Percentiles rank a stretch among this genome's conserved stretches.
phyloP scores from a whole-genome alignment of 768 basidiomycete species.

The Saitozyma sp. region DNA sequence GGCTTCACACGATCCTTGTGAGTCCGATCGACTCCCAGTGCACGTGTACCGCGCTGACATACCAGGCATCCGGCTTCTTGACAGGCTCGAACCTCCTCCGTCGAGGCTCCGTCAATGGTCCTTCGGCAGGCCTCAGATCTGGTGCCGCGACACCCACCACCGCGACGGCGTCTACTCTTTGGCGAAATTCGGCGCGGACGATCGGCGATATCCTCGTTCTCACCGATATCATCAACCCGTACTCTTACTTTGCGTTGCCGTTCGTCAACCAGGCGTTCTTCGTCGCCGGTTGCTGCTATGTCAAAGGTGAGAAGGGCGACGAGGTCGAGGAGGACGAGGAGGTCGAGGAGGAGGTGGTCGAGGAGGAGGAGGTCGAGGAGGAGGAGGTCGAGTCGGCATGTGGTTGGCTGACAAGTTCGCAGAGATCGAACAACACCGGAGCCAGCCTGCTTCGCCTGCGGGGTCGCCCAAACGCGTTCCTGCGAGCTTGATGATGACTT shows the following conservation, averaged over 20 bases:
- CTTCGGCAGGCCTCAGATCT: not conserved
- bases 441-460: not conserved
- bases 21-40: not conserved
- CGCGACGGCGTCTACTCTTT: slow-evolving; percentile 16
- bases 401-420: not conserved
- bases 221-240: slow-evolving; percentile 32
- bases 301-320: slow-evolving; percentile 24
- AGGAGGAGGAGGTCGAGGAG: too few relatives aligned
- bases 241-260: slow-evolving; percentile 23
- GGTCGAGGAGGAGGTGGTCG: too few relatives aligned
- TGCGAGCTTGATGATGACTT: slow-evolving; percentile 8
- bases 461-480: slow-evolving; percentile 7
- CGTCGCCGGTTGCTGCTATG: slow-evolving; percentile 33
- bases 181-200: slow-evolving; percentile 30
- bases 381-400: too few relatives aligned
- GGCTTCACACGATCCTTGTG: slow-evolving; percentile 37
- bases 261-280: slow-evolving; percentile 40
- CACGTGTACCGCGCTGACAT: not conserved
- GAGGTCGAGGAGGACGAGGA: not conserved
- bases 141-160: slow-evolving; percentile 23
- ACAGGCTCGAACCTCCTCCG: slow-evolving; percentile 13
- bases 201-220: slow-evolving; percentile 38
- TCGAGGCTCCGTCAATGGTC: slow-evolving; percentile 1
- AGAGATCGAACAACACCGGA: slow-evolving; percentile 10
- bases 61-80: slow-evolving; percentile 14